A percentile compares a stretch with the other conserved stretches of the same genome.
These are phyloP conservation scores for Paramyrothecium roridum DNA, from an alignment of 2,329 filamentous ascomycete species.

Conservation along the genomic window DNA sequence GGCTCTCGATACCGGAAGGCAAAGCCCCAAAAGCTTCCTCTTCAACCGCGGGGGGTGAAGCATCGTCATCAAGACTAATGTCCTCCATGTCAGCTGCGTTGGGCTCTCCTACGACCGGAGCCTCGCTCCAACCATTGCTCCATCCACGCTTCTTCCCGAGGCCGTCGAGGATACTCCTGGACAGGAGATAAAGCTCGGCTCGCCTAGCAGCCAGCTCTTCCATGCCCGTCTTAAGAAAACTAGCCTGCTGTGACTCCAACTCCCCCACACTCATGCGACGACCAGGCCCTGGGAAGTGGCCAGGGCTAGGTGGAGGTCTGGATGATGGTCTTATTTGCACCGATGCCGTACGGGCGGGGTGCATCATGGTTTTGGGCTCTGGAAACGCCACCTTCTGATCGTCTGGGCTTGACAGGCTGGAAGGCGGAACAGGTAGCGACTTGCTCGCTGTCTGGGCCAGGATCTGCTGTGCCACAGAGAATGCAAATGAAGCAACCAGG, in stretches of 20 bases:
- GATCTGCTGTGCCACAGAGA: conserved; percentile 72
- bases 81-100: conserved; percentile 52
- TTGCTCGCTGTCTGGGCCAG: conserved; percentile 71
- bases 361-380: conserved; percentile 69
- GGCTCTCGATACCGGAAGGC: conserved; percentile 34
- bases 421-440: conserved; percentile 63
- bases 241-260: conserved; percentile 36
- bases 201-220: conserved; percentile 80
- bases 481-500: conserved; percentile 74
- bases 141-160: conserved; percentile 70
- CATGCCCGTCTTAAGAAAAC: conserved; percentile 61
- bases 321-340: conserved; percentile 40
- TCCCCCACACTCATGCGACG: conserved; percentile 34
- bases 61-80: conserved; percentile 48
- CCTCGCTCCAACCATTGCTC: conserved; percentile 71
- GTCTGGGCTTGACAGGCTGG: conserved; percentile 44
- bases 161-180: conserved; percentile 74
- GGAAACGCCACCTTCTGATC: conserved; percentile 58
- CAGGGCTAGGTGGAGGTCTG: conserved; percentile 45
- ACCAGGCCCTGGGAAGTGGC: conserved; percentile 48
- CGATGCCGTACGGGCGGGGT: conserved; percentile 63
- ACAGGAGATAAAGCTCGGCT: conserved; percentile 78
- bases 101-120: conserved; percentile 46
- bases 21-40: conserved; percentile 14
- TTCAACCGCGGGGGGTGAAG: conserved; percentile 6